Percentiles rank a stretch among this genome's conserved stretches.
These are phyloP conservation scores for Aspergillus campestris DNA, from an alignment of 495 filamentous ascomycete species.

Conservation along the genomic window DNA sequence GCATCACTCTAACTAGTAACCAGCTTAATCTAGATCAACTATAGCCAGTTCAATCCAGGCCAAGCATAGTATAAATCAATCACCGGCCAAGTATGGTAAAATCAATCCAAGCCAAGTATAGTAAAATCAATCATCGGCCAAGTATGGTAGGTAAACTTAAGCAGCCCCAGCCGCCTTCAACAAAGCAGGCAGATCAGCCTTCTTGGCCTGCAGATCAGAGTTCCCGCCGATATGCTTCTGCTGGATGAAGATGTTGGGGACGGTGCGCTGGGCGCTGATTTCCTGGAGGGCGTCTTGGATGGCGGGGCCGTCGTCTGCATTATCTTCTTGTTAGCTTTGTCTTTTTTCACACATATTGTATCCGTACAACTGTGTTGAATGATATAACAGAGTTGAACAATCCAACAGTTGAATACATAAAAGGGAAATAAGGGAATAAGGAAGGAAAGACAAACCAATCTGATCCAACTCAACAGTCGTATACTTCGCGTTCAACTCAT, in stretches of 20 bases:
- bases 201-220: slow-evolving; percentile 75
- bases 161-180: slow-evolving; percentile 60
- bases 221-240: slow-evolving; percentile 93
- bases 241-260: slow-evolving; percentile 91
- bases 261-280: slow-evolving; percentile 73
- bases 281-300: slow-evolving; percentile 79
- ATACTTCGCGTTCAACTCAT: slow-evolving; percentile 61
- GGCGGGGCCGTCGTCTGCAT: slow-evolving; percentile 62
- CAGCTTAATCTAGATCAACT: too few species aligned
- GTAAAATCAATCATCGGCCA: background rate
- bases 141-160: slow-evolving; percentile 23
- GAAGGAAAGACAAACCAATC: slow-evolving; percentile 48
- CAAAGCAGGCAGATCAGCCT: slow-evolving; percentile 45
- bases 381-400: too few species aligned
- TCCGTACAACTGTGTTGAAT: too few species aligned
- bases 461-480: slow-evolving; percentile 75
- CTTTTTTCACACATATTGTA: too few species aligned
- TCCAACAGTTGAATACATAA: too few species aligned
- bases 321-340: background rate
- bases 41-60: too few species aligned
- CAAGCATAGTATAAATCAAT: too few species aligned
- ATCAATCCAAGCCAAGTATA: too few species aligned
- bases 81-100: background rate
- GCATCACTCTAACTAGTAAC: too few species aligned
- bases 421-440: background rate